phyloP scores from a whole-genome alignment of 768 basidiomycete species.

The Serendipita sp. region DNA sequence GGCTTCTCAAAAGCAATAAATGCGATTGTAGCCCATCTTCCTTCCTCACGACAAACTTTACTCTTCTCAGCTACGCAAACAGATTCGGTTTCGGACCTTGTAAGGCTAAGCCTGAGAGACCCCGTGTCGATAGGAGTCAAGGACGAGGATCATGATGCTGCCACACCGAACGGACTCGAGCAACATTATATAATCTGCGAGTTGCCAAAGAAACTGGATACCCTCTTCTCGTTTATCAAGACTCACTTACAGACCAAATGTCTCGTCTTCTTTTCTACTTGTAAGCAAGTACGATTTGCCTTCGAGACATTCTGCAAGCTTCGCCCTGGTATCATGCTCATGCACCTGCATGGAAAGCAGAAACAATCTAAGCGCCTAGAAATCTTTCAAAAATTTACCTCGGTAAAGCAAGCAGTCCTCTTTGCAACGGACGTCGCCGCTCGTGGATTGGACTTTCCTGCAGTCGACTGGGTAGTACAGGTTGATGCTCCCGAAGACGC shows the following conservation, averaged over 20 bases:
- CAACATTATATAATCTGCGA: constrained; percentile 76
- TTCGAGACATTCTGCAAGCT: constrained; percentile 92
- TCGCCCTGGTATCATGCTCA: constrained; percentile 84
- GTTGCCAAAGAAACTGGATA: constrained; percentile 76
- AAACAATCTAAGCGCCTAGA: constrained; percentile 78
- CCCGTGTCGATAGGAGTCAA: constrained; percentile 59
- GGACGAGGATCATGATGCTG: constrained; percentile 21
- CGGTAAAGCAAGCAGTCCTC: constrained; percentile 65
- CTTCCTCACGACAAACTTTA: constrained; percentile 81
- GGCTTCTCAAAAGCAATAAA: constrained; percentile 80
- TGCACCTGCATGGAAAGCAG: constrained; percentile 91
- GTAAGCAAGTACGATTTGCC: constrained; percentile 91
- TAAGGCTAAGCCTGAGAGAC: constrained; percentile 72
- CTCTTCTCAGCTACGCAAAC: constrained; percentile 97
- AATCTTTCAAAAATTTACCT: constrained; percentile 72
- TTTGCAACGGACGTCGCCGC: constrained; percentile 96
- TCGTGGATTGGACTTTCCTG: constrained; percentile 89
- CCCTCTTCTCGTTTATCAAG: constrained; percentile 89
- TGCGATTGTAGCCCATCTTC: constrained; percentile 82
- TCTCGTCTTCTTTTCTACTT: constrained; percentile 85
- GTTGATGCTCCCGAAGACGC: constrained; percentile 93
- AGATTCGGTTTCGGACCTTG: constrained; percentile 71
- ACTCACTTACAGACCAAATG: constrained; percentile 80
- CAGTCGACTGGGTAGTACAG: constrained; percentile 93
- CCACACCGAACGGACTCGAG: constrained; percentile 63